Base-by-base conservation (phyloP, 2,329 filamentous ascomycete species). In the Davidsoniella australis region DNA sequence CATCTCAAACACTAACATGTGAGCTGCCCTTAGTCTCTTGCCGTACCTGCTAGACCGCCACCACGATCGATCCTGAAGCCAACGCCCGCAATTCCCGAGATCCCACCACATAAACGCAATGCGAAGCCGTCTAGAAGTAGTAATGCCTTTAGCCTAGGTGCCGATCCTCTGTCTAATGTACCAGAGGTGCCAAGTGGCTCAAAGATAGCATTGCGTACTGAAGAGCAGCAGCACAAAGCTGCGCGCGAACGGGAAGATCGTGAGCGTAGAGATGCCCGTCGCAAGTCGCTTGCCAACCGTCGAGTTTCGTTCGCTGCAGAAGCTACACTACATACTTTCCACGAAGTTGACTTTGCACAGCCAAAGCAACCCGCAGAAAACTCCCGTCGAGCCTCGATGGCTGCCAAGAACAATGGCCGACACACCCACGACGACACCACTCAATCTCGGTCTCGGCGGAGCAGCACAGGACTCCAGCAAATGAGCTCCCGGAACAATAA, bases 261-360 rank as follows among this genome's bases (percentile, higher is more conserved):
- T 40, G 80, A 89, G 57, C 76, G 87, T 49, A 76, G 87, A 57
- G 91, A 94, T 62, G 88, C 86, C 41, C 80, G 91, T 55, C 76
- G 91, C 57, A 96, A 96, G 62, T 95, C 88, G 16, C 73, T 94
- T 51, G 87, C 89, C 44, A 94, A 91, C 62, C 79, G 91, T 59
- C 79, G 91, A 60, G 91, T 98, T 33, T 96, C 89, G 0, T 98
- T 98, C 64, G 91, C 91, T 4, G 91, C 91, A 1, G 91, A 98
- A 65, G 91, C 91, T 10, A 98, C 91, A 3, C 72, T 98, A 36
- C 91, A 98, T 62, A 98, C 91, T 0, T 96, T 94, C 73, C 88
- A 96, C 60, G 88, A 91, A 50, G 77, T 95, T 41, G 89, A 96
- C 59, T 83, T 88, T 54, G 74, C 79, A 61, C 86, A 88, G 59